Percentiles rank a stretch among this genome's conserved stretches.
These are phyloP conservation scores for Xylaria sp. DNA, from an alignment of 2,329 filamentous ascomycete species.

Conservation along the genomic window DNA sequence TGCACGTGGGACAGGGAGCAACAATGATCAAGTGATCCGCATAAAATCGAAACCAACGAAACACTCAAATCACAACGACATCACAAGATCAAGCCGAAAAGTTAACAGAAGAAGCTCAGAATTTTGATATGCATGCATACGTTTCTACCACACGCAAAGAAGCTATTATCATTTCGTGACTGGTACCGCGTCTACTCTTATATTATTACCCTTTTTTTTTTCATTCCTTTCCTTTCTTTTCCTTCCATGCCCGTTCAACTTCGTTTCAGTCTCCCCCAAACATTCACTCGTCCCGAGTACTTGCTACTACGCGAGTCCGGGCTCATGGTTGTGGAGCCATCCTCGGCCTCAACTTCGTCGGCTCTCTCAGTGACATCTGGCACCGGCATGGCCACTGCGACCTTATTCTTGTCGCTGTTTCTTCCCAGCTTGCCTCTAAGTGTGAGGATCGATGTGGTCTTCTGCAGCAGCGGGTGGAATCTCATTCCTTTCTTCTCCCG, in stretches of 20 bases:
- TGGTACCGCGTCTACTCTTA: not conserved
- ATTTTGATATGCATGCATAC: not conserved
- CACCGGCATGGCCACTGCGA: slow-evolving; percentile 14
- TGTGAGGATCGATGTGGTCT: slow-evolving; percentile 46
- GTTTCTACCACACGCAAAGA: not conserved
- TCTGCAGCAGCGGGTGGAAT: slow-evolving; percentile 35
- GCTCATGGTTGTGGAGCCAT: slow-evolving; percentile 18
- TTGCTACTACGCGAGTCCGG: slow-evolving; percentile 10
- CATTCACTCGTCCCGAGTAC: slow-evolving; percentile 1
- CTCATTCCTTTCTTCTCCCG: slow-evolving; percentile 8
- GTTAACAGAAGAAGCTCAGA: not conserved
- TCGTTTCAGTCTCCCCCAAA: slow-evolving; percentile 14
- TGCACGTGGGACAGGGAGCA: too few species aligned
- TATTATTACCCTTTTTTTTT: not conserved
- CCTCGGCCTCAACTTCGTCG: slow-evolving; percentile 14
- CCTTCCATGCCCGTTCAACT: not conserved
- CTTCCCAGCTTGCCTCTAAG: slow-evolving; percentile 39
- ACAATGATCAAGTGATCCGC: too few species aligned
- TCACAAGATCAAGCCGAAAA: not conserved
- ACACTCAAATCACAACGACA: too few species aligned
- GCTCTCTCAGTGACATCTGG: slow-evolving; percentile 1
- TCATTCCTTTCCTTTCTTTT: not conserved
- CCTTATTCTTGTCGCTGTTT: slow-evolving; percentile 25
- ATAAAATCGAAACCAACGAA: too few species aligned
- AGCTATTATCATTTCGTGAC: not conserved